These are phyloP conservation scores for Casuarina cunninghamiana DNA, from an alignment of 306 rosid species.

Conservation along the genomic window DNA sequence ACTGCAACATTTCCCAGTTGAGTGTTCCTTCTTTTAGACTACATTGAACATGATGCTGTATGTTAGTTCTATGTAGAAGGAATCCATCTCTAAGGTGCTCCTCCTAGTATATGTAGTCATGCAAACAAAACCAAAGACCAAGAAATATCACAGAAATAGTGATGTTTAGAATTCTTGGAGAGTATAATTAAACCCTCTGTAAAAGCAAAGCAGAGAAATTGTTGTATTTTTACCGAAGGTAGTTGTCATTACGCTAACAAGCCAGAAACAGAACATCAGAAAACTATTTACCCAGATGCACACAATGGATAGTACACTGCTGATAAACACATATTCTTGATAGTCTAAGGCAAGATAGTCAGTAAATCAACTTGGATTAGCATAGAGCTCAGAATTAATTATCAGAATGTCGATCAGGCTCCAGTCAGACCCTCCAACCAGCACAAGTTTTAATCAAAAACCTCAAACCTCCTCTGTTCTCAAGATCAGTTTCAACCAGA, in stretches of 20 bases:
- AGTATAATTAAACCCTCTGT: background rate
- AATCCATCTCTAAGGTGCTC: slow-evolving; percentile 8
- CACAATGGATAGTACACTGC: background rate
- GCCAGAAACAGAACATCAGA: background rate
- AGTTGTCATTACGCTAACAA: background rate
- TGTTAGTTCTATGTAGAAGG: slow-evolving; percentile 15
- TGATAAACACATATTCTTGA: background rate
- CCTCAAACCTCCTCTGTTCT: background rate
- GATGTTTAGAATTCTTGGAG: background rate
- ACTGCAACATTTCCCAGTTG: slow-evolving; percentile 83
- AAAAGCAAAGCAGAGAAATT: background rate
- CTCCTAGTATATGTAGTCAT: background rate
- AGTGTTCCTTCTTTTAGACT: slow-evolving; percentile 94
- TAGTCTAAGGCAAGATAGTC: background rate
- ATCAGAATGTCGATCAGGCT: background rate
- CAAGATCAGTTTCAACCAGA: background rate
- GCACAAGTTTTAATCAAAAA: slow-evolving; percentile 1
- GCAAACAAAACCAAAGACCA: background rate
- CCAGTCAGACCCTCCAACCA: background rate
- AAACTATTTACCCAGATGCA: background rate
- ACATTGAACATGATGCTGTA: slow-evolving; percentile 20
- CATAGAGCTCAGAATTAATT: background rate
- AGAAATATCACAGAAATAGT: background rate
- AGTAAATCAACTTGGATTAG: background rate
- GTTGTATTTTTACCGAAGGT: background rate